These are phyloP conservation scores for Coccomyxa subellipsoidea DNA, from an alignment of 163 green algal species.

Conservation along the genomic window DNA sequence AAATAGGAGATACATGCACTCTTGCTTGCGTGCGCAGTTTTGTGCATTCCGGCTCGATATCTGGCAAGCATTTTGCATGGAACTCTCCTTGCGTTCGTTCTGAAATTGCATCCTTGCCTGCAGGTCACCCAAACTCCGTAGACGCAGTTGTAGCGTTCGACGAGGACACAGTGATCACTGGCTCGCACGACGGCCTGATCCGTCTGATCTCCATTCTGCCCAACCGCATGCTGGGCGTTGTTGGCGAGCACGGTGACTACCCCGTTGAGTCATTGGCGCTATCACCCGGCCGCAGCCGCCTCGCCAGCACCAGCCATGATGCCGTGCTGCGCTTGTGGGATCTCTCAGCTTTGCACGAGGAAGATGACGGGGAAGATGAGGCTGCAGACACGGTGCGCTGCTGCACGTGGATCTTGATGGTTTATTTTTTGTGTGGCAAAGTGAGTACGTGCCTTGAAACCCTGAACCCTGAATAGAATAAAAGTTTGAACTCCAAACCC, in stretches of 20 bases:
- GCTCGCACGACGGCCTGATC: constrained; percentile 79
- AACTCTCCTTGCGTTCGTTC: too few species aligned
- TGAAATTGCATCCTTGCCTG: constrained; percentile 31
- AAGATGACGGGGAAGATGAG: constrained; percentile 13
- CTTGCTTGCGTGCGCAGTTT: too few species aligned
- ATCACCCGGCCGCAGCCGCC: not conserved
- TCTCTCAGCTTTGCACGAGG: constrained; percentile 38
- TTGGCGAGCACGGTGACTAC: constrained; percentile 65
- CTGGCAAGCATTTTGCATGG: too few species aligned
- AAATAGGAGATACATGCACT: too few species aligned
- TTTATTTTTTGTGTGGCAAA: too few species aligned
- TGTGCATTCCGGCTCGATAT: too few species aligned
- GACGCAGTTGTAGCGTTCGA: constrained; percentile 79
- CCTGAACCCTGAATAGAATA: too few species aligned
- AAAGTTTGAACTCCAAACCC: too few species aligned
- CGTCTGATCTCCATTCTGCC: constrained; percentile 78
- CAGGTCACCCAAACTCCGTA: constrained; percentile 83
- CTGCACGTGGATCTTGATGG: not conserved
- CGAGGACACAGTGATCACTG: constrained; percentile 83
- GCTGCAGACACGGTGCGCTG: not conserved
- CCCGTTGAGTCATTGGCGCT: constrained; percentile 73
- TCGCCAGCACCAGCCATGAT: constrained; percentile 71
- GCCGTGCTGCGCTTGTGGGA: constrained; percentile 74
- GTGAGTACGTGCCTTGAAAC: too few species aligned
- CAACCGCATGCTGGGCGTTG: constrained; percentile 85